A percentile compares a stretch with the other conserved stretches of the same genome.
Evolutionary conservation across 108 stramenopile species (phyloP).

Genomic region (Pseudonitzschia pungens): DNA sequence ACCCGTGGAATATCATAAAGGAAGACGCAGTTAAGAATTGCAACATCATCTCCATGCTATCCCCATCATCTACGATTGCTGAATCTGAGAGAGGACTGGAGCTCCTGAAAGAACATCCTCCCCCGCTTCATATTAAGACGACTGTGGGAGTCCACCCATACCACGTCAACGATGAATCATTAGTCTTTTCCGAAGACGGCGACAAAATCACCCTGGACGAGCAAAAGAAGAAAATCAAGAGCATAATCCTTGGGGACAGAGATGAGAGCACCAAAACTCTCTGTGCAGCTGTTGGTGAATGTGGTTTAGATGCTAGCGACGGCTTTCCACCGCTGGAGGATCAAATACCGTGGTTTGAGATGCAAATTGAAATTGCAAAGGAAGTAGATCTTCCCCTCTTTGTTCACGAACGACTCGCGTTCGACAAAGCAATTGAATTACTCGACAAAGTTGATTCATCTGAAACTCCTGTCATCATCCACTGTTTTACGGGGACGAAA

Average conservation of each 20-base stretch:
- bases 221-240: conserved; percentile 6
- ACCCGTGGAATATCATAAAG: conserved; percentile 36
- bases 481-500: conserved; percentile 83
- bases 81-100: conserved; percentile 49
- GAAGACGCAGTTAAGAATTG: conserved; percentile 47
- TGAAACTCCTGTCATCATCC: conserved; percentile 60
- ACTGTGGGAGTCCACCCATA: conserved; percentile 85
- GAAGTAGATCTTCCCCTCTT: conserved; percentile 67
- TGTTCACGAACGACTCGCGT: conserved; percentile 78
- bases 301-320: conserved; percentile 72
- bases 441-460: conserved; percentile 40
- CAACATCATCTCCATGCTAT: conserved; percentile 70
- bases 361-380: conserved; percentile 62
- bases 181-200: conserved; percentile 3
- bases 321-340: conserved; percentile 67
- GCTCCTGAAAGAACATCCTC: conserved; percentile 9
- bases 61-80: conserved; percentile 67
- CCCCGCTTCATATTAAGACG: conserved; percentile 32
- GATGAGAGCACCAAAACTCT: not conserved
- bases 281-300: conserved; percentile 74
- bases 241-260: not conserved
- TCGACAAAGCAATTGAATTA: conserved; percentile 56
- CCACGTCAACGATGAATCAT: conserved; percentile 48
- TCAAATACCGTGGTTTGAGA: conserved; percentile 63
- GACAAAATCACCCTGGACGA: conserved; percentile 19